phyloP scores from a whole-genome alignment of 805 yeast species.

The Yarrowia divulgata region DNA sequence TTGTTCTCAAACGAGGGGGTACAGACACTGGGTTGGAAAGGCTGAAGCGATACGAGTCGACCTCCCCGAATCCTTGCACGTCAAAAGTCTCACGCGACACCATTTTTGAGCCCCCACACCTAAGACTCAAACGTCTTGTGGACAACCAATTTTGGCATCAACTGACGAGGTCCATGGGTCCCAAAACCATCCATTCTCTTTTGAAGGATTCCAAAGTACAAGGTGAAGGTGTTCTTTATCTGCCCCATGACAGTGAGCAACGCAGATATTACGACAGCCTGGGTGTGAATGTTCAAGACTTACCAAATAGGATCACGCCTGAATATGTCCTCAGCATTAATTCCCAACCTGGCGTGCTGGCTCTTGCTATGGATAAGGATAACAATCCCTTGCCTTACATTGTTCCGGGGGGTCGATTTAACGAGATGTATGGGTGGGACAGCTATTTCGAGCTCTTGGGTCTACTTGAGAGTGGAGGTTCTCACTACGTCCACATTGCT shows the following conservation, averaged over 20 bases:
- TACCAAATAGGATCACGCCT: conserved; percentile 78
- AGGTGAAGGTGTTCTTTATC: conserved; percentile 76
- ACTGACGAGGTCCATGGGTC: conserved; percentile 74
- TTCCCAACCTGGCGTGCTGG: conserved; percentile 82
- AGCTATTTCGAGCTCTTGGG: conserved; percentile 93
- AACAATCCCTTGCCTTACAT: conserved; percentile 77
- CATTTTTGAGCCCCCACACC: conserved; percentile 78
- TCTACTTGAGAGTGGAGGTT: conserved; percentile 66
- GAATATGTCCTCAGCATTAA: conserved; percentile 79
- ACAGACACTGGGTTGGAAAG: conserved; percentile 54
- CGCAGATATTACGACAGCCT: conserved; percentile 67
- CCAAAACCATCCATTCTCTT: conserved; percentile 67
- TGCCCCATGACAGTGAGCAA: conserved; percentile 78
- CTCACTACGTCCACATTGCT: conserved; percentile 62
- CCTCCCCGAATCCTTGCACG: no score
- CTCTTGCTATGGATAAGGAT: conserved; percentile 70
- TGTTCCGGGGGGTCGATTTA: conserved; percentile 97
- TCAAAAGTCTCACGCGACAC: not conserved
- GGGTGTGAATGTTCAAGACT: conserved; percentile 72
- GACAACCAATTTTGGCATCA: conserved; percentile 80
- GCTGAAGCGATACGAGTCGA: not conserved
- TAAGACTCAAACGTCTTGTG: conserved; percentile 74
- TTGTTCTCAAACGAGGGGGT: conserved; percentile 77
- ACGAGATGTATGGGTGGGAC: conserved; percentile 98
- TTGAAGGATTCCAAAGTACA: conserved; percentile 80